Evolutionary conservation across 495 filamentous ascomycete genomes (phyloP), one percentile per base, ranked within the genome.

Genomic region (Schizothecium vesticola): DNA sequence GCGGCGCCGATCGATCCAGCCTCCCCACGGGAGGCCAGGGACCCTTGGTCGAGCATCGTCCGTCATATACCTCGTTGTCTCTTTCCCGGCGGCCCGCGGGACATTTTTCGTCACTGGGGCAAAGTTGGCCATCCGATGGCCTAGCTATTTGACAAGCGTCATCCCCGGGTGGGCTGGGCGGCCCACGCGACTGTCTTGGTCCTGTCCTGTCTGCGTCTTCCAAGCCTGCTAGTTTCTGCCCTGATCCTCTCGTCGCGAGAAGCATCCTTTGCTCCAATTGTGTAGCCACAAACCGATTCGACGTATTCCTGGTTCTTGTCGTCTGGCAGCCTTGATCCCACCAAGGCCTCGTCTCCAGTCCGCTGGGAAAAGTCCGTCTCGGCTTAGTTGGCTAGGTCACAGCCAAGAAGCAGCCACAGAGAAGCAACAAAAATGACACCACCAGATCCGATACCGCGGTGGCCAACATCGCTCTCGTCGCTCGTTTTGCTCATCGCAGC

Each of bases 401-500:
- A 59, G 22, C 57, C 33, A 43, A 22, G 56, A 33, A 29, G 13
- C 43, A n/a, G 36, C 57, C 19, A 62, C 33, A 57, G 55, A 64
- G 22, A 16, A 24, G 1, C 55, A 26, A n/a, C 13, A 51, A 23
- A 62, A 23, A 67, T 73, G 66, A 60, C 61, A 56, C 10, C 29
- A 26, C 11, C 21, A 16, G 65, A 63, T 55, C 25, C 25, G 9
- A 70, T 60, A 55, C 59, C 51, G 33, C 25, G 33, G 21, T 43
- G 72, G 21, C 73, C 69, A 2, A 26, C 63, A 12, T 60, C 67
- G 0, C 21, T 72, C 10, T 71, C 72, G 58, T 72, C 68, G 0
- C 69, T 77, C 62, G 28, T 73, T 61, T 31, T 73, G 63, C 69
- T 76, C 55, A 25, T 75, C 29, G 65, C 70, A 12, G 68, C 71